Conservation (phyloP, 306 rosid species). For the Casuarina equisetifolia region DNA sequence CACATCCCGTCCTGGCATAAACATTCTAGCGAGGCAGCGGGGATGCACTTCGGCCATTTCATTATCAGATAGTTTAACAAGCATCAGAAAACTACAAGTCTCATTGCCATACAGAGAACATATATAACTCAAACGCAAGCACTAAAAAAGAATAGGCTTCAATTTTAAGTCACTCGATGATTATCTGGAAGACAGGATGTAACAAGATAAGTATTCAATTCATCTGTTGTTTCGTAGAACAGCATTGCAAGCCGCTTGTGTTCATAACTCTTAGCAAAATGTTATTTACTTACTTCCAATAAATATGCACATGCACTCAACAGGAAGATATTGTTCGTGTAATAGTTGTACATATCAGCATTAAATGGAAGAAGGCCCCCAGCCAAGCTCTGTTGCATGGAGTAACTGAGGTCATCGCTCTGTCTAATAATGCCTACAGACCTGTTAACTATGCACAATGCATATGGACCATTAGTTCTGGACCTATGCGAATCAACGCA, state of each 20-base stretch:
- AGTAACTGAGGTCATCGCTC: constrained; percentile 6
- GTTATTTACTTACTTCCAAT: background rate
- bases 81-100: too few relatives aligned
- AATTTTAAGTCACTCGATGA: background rate
- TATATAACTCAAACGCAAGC: background rate
- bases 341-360: constrained; percentile 16
- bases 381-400: constrained; percentile 8
- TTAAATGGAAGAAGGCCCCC: background rate
- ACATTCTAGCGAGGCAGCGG: too few relatives aligned
- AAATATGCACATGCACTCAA: background rate
- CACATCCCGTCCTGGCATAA: too few relatives aligned
- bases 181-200: background rate
- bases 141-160: background rate
- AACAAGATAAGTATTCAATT: background rate
- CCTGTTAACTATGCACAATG: constrained; percentile 9
- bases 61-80: too few relatives aligned
- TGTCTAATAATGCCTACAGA: constrained; percentile 1
- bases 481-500: constrained; percentile 48
- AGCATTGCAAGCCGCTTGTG: background rate
- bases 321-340: constrained; percentile 4
- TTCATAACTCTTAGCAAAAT: background rate
- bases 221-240: background rate
- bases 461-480: background rate
- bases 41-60: too few relatives aligned
- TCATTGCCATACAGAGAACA: too few relatives aligned